A percentile compares a stretch with the other conserved stretches of the same genome.
phyloP scores from a whole-genome alignment of 495 filamentous ascomycete genomes.

The Hyaloscypha bicolor region DNA sequence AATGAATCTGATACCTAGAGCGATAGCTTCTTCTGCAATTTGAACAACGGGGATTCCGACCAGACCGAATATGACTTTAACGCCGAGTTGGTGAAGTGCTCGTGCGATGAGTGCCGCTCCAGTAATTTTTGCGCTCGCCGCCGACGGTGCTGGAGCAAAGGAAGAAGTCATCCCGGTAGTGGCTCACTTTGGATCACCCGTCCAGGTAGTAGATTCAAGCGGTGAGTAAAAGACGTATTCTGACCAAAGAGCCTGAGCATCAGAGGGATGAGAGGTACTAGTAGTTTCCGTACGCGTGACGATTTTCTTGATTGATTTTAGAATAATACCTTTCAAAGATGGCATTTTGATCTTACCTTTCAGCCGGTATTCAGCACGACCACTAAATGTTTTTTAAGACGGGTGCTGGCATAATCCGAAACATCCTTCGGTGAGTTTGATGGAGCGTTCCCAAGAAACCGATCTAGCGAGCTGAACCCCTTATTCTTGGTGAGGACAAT shows the following conservation, averaged over 20 bases:
- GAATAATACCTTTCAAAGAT: neutral
- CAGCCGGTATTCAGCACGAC: no score
- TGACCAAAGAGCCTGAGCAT: slow-evolving; percentile 6
- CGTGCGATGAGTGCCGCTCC: slow-evolving; percentile 62
- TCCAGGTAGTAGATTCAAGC: slow-evolving; percentile 7
- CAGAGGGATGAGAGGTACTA: neutral
- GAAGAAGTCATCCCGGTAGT: slow-evolving; percentile 9
- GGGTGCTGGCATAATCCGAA: no score
- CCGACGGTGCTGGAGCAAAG: neutral
- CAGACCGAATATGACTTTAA: slow-evolving; percentile 64
- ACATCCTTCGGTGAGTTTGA: no score
- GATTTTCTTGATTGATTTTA: slow-evolving; percentile 2
- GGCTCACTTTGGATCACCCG: neutral
- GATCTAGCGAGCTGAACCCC: no score
- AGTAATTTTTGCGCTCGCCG: slow-evolving; percentile 40
- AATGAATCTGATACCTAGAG: slow-evolving; percentile 64
- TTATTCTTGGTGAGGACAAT: no score
- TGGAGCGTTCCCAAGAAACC: no score
- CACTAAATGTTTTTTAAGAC: no score
- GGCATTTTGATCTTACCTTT: slow-evolving; percentile 3
- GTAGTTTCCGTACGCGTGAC: neutral
- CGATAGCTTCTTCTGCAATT: slow-evolving; percentile 63
- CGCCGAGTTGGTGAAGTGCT: slow-evolving; percentile 55
- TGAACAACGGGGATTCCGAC: slow-evolving; percentile 67
- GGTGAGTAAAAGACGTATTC: slow-evolving; percentile 10